Conservation (phyloP, 179 eudicot species). For the Patellifolia procumbens region DNA sequence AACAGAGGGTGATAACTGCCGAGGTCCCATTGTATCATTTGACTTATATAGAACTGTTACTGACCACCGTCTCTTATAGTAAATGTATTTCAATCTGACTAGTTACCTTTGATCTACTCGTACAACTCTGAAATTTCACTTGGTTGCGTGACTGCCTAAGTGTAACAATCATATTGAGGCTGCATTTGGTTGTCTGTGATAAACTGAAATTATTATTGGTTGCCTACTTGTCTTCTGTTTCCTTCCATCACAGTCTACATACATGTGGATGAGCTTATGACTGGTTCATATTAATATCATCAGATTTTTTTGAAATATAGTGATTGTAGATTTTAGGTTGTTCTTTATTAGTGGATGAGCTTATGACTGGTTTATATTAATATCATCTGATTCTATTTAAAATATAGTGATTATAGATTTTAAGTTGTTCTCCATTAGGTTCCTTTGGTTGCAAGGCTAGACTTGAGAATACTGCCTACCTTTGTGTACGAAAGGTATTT, state of each 20-base stretch:
- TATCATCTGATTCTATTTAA: neutral
- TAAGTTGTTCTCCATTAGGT: neutral
- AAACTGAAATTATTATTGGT: neutral
- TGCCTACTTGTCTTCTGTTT: neutral
- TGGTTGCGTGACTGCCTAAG: neutral
- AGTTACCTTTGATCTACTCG: neutral
- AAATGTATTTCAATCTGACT: neutral
- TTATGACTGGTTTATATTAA: neutral
- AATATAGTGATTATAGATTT: too few relatives aligned
- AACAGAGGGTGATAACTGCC: too few relatives aligned
- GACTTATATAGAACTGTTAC: too few relatives aligned
- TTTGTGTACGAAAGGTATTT: neutral
- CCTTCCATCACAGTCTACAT: neutral
- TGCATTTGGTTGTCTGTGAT: neutral
- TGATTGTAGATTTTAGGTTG: too few relatives aligned
- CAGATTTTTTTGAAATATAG: too few relatives aligned
- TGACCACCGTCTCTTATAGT: too few relatives aligned
- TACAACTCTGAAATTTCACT: neutral
- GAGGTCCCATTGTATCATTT: too few relatives aligned
- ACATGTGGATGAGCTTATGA: neutral
- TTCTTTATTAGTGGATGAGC: neutral
- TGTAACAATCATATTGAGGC: neutral
- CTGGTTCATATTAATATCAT: neutral
- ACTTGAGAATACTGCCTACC: neutral
- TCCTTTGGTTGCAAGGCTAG: neutral